Base-by-base conservation (phyloP, 805 yeast genomes). In the Myxozyma nipponensis region DNA sequence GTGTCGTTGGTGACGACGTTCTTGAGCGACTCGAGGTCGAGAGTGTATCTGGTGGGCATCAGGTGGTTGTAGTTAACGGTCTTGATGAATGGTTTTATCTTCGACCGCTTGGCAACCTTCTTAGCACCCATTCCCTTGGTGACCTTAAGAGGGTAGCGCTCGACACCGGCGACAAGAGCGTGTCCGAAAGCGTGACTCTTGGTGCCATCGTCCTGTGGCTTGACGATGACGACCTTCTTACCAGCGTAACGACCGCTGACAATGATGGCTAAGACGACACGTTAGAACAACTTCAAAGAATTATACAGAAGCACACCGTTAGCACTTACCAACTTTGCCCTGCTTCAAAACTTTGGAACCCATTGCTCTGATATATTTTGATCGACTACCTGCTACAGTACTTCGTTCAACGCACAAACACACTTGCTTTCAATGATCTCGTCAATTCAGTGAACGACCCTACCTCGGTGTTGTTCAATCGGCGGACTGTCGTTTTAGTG, bases 201-300 rank as follows among this genome's bases (percentile, higher is more conserved):
- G 80, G 98, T 81, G 74, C 98, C 98, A 72, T 93, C 97, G 72
- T 93, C 98, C 75, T 86, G 95, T 67, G 96, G 93, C 78, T 87
- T 89, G 74, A 93, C 90, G 73, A 93, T 89, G 75, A 93, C 98
- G 66, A 93, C 98, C 86, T 93, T 93, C 86, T 90, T 91, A 82
- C 98, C 98, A 75, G 98, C 98, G 87, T 82, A 91, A 82, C 98
- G 93, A 73, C 98, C 98, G 77, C 98, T 91, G 77, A 90, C 95
- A 76, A 93, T 90, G 79, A 93, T 90, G 81, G 98, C 95, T 86
- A 42, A 21, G 17, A 26, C 38, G n/a, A n/a, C n/a, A n/a, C n/a
- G n/a, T n/a, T n/a, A n/a, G n/a, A n/a, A n/a, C n/a, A n/a, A n/a
- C n/a, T n/a, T n/a, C n/a, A n/a, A n/a, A n/a, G n/a, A n/a, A n/a